Conservation (phyloP, 208 protist genomes). For the Herpetomonas samuelpessoai region DNA sequence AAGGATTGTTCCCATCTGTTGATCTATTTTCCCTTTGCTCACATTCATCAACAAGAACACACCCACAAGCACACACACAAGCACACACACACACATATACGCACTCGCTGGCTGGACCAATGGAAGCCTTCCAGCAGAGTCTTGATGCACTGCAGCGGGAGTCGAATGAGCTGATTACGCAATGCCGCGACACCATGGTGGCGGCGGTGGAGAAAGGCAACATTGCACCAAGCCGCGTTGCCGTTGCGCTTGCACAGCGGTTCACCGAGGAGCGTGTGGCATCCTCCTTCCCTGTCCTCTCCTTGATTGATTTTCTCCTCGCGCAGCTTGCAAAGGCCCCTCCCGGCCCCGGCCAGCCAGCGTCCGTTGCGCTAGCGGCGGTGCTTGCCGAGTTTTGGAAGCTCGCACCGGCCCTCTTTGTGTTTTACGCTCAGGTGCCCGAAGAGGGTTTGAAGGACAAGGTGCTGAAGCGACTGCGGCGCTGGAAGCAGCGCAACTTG, state of each 20-base stretch:
- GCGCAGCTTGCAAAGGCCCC: constrained; percentile 11
- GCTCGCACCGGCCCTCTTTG: constrained; percentile 29
- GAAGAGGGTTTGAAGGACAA: constrained; percentile 48
- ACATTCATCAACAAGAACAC: not conserved
- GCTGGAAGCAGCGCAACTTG: constrained; percentile 49
- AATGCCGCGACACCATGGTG: constrained; percentile 20
- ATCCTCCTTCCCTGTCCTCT: constrained; percentile 63
- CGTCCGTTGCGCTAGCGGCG: constrained; percentile 18
- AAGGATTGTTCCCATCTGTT: constrained; percentile 4
- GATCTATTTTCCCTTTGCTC: constrained; percentile 1
- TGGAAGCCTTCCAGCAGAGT: constrained; percentile 49
- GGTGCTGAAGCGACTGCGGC: constrained; percentile 41
- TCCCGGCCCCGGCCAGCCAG: constrained; percentile 10
- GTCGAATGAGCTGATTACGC: constrained; percentile 68
- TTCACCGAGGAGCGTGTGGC: constrained; percentile 46
- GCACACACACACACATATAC: constrained; percentile 1
- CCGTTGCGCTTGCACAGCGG: constrained; percentile 61
- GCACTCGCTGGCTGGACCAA: no score
- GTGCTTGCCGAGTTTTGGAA: constrained; percentile 60
- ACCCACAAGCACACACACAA: not conserved
- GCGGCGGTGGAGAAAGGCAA: constrained; percentile 23
- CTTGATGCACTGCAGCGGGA: constrained; percentile 55
- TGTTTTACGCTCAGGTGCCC: constrained; percentile 18
- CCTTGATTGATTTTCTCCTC: constrained; percentile 61
- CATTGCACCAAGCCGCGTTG: constrained; percentile 43